Evolutionary conservation across 768 basidiomycete genomes (phyloP), one percentile per base, ranked within the genome.

Genomic region (Pleurotus salmoneostramineus): DNA sequence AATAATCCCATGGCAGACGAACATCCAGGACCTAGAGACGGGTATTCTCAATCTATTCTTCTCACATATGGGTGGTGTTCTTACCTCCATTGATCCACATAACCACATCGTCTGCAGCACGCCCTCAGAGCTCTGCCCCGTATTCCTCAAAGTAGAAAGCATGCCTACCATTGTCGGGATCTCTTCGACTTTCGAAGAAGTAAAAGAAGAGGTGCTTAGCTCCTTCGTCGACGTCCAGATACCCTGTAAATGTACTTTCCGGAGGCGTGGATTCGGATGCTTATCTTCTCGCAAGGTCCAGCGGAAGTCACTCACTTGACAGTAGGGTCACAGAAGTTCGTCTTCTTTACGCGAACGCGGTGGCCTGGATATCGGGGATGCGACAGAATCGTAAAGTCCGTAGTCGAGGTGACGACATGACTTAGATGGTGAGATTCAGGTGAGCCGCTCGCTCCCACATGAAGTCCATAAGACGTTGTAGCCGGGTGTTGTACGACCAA

Each of bases 191-290:
- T 70, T 89, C 86, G 68, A 89, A 90, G 71, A 89, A 89, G 69
- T 88, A 88, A 72, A 89, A 89, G 69, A 85, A 86, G 42, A 87
- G 56, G 61, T 86, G 85, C 56, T 84, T 80, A 17, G 84, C 83
- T 50, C 84, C 84, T 21, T 69, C 69, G 55, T 76, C 73, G 12
- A 76, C 72, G 58, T 77, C 74, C 14, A 75, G 69, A 58, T 75
- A 76, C 6, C 75, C 74, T 31, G 74, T 74, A 56, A 72, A 77
- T 10, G 70, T 71, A 49, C 75, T 77, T 27, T 27, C 21, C 21
- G 21, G 21, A 56, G 17, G 21, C n/a, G 50, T 15, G 43, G 57
- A 17, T 32, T 15, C 45, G 56, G 10, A n/a, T 56, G 50, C 32
- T 15, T 35, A 49, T 21, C 43, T 15, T 37, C 44, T 42, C 61